A percentile compares a stretch with the other conserved stretches of the same genome.
phyloP scores from a whole-genome alignment of 495 filamentous ascomycete genomes.

The Penicillium roqueforti region DNA sequence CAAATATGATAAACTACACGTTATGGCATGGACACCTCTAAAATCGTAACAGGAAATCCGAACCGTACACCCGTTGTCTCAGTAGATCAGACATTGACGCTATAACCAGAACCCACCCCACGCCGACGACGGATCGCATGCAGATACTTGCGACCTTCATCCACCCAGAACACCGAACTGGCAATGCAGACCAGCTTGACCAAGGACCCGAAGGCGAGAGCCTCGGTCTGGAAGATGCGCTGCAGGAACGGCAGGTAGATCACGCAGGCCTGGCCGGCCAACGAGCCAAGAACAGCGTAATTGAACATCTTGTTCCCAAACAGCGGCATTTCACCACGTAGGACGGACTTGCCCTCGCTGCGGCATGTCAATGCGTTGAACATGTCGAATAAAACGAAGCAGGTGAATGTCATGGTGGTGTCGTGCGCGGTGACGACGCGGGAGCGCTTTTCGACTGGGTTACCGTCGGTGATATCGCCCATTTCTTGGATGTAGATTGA shows the following conservation, averaged over 20 bases:
- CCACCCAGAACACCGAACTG: slow-evolving; percentile 89
- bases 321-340: slow-evolving; percentile 77
- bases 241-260: slow-evolving; percentile 94
- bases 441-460: slow-evolving; percentile 37
- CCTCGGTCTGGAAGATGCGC: slow-evolving; percentile 91
- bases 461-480: slow-evolving; percentile 51
- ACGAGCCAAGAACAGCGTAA: slow-evolving; percentile 78
- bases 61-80: slow-evolving; percentile 1
- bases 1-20: slow-evolving; percentile 9
- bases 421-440: slow-evolving; percentile 81
- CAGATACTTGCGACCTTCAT: slow-evolving; percentile 80
- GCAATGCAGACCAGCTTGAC: slow-evolving; percentile 65
- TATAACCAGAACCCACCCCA: slow-evolving; percentile 40
- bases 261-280: slow-evolving; percentile 81
- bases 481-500: slow-evolving; percentile 88
- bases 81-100: slow-evolving; percentile 39
- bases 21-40: slow-evolving; percentile 3
- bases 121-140: slow-evolving; percentile 31
- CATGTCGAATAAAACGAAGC: slow-evolving; percentile 98
- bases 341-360: slow-evolving; percentile 82
- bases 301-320: slow-evolving; percentile 93
- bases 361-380: slow-evolving; percentile 94
- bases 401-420: slow-evolving; percentile 99
- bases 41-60: slow-evolving; percentile 3
- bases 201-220: slow-evolving; percentile 68